Evolutionary conservation across 345 rosid species (phyloP), one percentile per base, ranked within the genome.

Genomic region (Erodium maritimum): DNA sequence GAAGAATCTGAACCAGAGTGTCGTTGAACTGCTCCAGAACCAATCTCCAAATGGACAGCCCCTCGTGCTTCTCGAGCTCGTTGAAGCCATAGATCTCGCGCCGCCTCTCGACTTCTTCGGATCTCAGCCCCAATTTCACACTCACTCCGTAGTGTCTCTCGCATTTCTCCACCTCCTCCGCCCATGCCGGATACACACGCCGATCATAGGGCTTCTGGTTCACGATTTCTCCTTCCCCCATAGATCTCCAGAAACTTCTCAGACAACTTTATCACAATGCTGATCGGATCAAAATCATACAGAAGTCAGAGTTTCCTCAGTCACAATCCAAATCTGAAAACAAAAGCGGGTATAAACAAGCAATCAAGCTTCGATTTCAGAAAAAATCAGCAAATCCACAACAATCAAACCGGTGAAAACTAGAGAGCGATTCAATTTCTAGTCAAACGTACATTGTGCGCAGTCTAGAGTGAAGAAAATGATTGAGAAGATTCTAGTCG

Each of bases 11-110:
- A 60, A 82, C 86, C 1, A 85, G 73, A 6, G 81, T 80, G 37
- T 85, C 91, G 12, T 79, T 79, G 59, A 85, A 85, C 62, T 85
- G 88, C 6, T 82, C 88, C 2, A 85, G 37, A 22, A 82, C 61
- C 17, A 82, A 62, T 37, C 72, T 73, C 70, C 79, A 77, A 25
- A 82, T 70, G 0, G 88, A 80, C 6, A 60, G 68, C 19, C 78
- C 82, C 18, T 82, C 82, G 19, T 78, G 84, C 50, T 82, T 77
- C 59, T 80, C 91, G 61, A 82, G 58, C 52, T 85, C 88, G 60
- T 85, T 85, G 23, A 21, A 74, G 4, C 91, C 91, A 52, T 71
- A 54, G 61, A 76, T 69, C 74, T 25, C 45, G 45, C 65, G 71
- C 65, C 86, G 64, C 53, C 74, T 58, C 52, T 71, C 76, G 17